Evolutionary conservation across 148 eudicot genomes (phyloP).

Genomic region (Hydrangea macrophylla): DNA sequence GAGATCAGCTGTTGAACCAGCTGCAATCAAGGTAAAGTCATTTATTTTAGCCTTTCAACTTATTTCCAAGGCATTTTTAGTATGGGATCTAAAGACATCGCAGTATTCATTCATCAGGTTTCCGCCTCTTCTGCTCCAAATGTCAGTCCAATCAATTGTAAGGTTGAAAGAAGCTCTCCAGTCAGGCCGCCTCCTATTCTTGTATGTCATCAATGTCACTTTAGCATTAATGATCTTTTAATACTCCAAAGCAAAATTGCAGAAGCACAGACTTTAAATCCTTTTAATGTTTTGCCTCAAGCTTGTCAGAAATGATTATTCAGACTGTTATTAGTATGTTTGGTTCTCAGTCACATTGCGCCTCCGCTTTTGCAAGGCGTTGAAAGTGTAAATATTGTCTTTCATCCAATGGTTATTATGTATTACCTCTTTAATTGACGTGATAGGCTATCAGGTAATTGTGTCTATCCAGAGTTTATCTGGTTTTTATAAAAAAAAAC

Average conservation of each 20-base stretch:
- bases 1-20: slow-evolving; percentile 62
- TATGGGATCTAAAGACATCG: background rate
- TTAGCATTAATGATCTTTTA: background rate
- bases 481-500: no score
- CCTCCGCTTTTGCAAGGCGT: background rate
- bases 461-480: no score
- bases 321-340: background rate
- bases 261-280: background rate
- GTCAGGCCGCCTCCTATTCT: slow-evolving; percentile 47
- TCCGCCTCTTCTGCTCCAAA: slow-evolving; percentile 49
- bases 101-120: slow-evolving; percentile 24
- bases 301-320: background rate
- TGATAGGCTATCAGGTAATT: no score
- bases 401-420: background rate
- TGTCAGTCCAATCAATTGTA: slow-evolving; percentile 38
- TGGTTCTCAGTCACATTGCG: background rate
- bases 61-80: background rate
- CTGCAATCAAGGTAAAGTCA: slow-evolving; percentile 55
- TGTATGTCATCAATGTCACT: slow-evolving; percentile 25
- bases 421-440: no score
- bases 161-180: slow-evolving; percentile 62
- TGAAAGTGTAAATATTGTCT: background rate
- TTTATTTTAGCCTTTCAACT: background rate
- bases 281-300: background rate
- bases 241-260: background rate